Evolutionary conservation across 495 filamentous ascomycete species (phyloP).

Genomic region (Extremus antarcticus): DNA sequence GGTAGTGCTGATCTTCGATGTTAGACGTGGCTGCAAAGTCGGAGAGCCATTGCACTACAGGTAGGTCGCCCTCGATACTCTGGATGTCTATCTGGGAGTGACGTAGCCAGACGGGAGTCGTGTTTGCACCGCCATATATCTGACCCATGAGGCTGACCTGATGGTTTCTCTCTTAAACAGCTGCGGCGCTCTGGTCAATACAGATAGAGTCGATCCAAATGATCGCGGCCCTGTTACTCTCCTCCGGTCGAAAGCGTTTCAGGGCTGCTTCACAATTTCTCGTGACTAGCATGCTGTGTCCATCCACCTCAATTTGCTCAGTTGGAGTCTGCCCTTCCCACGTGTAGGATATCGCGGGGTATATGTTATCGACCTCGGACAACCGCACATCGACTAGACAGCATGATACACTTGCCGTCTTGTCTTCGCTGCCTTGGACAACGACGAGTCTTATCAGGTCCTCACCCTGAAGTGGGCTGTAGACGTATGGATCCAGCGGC

Average conservation of each 20-base stretch:
- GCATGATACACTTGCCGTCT: background rate
- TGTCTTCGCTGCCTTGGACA: background rate
- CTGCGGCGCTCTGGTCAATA: background rate
- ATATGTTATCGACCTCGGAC: background rate
- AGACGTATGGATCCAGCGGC: background rate
- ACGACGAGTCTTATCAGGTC: background rate
- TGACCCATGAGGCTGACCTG: slow-evolving; percentile 7
- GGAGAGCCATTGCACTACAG: too few relatives aligned
- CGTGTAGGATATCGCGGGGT: slow-evolving; percentile 1
- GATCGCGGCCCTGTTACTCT: too few relatives aligned
- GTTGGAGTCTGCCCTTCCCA: background rate
- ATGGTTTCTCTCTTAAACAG: background rate
- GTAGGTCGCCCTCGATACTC: background rate
- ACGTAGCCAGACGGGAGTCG: background rate
- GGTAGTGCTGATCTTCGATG: too few relatives aligned
- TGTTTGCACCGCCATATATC: background rate
- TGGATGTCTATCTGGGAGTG: background rate
- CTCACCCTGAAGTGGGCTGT: background rate
- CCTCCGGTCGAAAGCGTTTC: background rate
- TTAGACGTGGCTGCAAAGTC: too few relatives aligned
- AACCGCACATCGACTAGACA: background rate
- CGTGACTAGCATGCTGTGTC: background rate
- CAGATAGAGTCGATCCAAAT: slow-evolving; percentile 7
- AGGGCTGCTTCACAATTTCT: slow-evolving; percentile 1
- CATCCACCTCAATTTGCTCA: background rate